Conservation (phyloP, 768 basidiomycete genomes). For the Wakefieldia striispora region DNA sequence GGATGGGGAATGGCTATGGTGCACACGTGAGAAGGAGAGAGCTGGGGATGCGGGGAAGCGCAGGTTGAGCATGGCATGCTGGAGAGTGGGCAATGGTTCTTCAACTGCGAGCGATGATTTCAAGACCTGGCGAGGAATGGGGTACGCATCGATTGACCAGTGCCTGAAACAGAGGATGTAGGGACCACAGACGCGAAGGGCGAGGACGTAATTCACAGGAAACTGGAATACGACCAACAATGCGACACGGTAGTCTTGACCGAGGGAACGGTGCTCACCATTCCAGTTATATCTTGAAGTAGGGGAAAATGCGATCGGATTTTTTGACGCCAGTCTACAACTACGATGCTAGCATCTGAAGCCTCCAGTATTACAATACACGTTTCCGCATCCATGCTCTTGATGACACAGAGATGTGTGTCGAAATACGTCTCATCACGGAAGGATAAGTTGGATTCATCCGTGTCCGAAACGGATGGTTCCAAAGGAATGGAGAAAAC, state of each 20-base stretch:
- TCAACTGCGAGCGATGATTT: background rate
- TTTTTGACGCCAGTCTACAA: slow-evolving; percentile 37
- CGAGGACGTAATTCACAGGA: slow-evolving; percentile 34
- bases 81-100: slow-evolving; percentile 13
- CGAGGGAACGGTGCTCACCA: slow-evolving; percentile 23
- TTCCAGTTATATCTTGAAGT: slow-evolving; percentile 22
- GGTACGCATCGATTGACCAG: slow-evolving; percentile 45
- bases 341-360: slow-evolving; percentile 28
- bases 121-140: slow-evolving; percentile 5
- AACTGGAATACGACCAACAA: slow-evolving; percentile 15
- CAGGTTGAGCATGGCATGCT: slow-evolving; percentile 13
- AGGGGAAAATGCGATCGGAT: slow-evolving; percentile 17
- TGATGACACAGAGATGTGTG: slow-evolving; percentile 6
- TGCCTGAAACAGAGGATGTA: slow-evolving; percentile 51
- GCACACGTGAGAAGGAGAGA: slow-evolving; percentile 39
- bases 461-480: background rate
- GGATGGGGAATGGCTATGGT: slow-evolving; percentile 24
- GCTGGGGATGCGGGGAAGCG: slow-evolving; percentile 30
- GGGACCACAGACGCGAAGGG: slow-evolving; percentile 42
- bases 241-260: background rate
- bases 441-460: background rate
- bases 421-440: slow-evolving; percentile 3
- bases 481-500: slow-evolving; percentile 9
- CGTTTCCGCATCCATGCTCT: slow-evolving; percentile 33
- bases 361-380: slow-evolving; percentile 32